Evolutionary conservation across 2,329 filamentous ascomycete genomes (phyloP).

Genomic region (Colletotrichum paranaense): DNA sequence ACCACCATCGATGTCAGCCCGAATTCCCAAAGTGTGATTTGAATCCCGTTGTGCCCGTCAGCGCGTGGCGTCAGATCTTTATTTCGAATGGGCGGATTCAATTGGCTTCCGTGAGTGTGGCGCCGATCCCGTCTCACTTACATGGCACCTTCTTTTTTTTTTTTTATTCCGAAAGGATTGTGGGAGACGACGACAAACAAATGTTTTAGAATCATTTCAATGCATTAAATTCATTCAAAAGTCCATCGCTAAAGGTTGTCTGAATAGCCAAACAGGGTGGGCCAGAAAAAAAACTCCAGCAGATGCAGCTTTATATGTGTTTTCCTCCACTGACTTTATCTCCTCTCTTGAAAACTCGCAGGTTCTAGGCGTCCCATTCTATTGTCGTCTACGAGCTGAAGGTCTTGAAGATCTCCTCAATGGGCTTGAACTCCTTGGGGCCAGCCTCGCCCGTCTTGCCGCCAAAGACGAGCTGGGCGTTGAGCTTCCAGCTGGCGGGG

Average conservation of each 20-base stretch:
- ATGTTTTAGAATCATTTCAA: conserved; percentile 15
- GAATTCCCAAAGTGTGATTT: background rate
- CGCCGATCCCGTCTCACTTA: background rate
- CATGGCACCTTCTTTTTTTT: background rate
- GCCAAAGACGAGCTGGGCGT: conserved; percentile 89
- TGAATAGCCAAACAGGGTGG: background rate
- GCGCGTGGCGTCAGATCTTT: conserved; percentile 9
- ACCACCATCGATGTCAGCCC: background rate
- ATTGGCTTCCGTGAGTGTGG: background rate
- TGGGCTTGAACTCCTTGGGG: conserved; percentile 72
- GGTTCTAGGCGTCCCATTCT: background rate
- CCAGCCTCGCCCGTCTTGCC: conserved; percentile 65
- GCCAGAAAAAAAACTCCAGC: conserved; percentile 15
- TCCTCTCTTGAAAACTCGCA: too few species aligned
- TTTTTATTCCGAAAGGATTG: too few species aligned
- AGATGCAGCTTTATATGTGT: conserved; percentile 7
- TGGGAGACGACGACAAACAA: background rate
- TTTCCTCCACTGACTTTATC: background rate
- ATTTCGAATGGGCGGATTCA: background rate
- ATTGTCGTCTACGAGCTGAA: conserved; percentile 59
- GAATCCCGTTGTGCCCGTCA: background rate
- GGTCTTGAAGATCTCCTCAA: conserved; percentile 76
- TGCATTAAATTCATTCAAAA: conserved; percentile 29
- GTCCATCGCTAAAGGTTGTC: conserved; percentile 15
- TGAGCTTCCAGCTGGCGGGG: conserved; percentile 78